Percentiles rank a stretch among this genome's conserved stretches.
These are phyloP conservation scores for Candida multigemmis DNA, from an alignment of 805 yeast genomes.

Conservation along the genomic window DNA sequence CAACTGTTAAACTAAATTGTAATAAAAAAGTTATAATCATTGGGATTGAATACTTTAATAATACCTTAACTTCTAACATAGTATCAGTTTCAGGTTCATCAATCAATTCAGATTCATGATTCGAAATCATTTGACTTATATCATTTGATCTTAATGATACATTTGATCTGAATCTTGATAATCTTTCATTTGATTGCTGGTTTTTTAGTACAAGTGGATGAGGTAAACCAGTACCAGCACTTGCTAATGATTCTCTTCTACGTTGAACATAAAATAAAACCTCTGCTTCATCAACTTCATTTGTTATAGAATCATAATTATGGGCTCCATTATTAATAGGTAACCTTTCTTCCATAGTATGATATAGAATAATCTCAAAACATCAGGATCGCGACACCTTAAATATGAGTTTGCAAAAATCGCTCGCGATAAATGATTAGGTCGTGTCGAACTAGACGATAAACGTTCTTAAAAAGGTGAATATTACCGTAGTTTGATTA, in stretches of 20 bases:
- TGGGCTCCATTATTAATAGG: background rate
- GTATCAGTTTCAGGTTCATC: constrained; percentile 37
- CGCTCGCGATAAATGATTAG: no score
- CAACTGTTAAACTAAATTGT: constrained; percentile 67
- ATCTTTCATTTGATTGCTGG: no score
- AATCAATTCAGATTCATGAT: constrained; percentile 7
- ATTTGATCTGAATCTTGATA: no score
- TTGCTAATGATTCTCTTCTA: constrained; percentile 28
- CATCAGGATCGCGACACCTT: background rate
- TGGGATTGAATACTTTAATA: constrained; percentile 42
- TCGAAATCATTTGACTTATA: no score
- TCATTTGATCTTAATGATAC: no score
- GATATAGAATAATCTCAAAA: background rate
- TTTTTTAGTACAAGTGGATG: constrained; percentile 1
- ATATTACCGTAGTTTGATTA: no score
- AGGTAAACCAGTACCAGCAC: constrained; percentile 15
- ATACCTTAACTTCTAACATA: constrained; percentile 26
- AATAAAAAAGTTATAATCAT: constrained; percentile 57
- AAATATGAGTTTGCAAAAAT: no score
- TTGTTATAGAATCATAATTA: constrained; percentile 1
- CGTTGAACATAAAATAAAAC: constrained; percentile 29
- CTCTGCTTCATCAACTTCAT: constrained; percentile 22
- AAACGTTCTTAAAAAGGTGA: no score
- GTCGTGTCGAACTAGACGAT: no score
- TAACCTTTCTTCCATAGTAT: background rate